Percentiles rank a stretch among this genome's conserved stretches.
Conservation (phyloP, 768 basidiomycete species). For the Tulasnella sp. region DNA sequence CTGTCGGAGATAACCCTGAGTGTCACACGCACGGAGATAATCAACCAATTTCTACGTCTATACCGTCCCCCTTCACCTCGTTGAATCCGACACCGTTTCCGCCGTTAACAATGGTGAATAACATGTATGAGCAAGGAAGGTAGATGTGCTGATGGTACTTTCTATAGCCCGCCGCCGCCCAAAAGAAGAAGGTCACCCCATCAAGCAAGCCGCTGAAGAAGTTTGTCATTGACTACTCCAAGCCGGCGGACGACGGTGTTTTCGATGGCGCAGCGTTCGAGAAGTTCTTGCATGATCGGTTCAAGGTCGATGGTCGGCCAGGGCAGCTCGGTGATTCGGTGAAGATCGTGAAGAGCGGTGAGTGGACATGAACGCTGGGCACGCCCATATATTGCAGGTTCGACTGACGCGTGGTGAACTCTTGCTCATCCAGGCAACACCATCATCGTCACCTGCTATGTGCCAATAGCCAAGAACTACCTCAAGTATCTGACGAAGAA, state of each 20-base stretch:
- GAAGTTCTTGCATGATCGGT: constrained; percentile 89
- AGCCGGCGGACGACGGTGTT: constrained; percentile 55
- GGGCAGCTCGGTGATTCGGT: constrained; percentile 87
- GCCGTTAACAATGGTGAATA: neutral
- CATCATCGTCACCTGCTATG: constrained; percentile 72
- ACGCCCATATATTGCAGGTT: neutral
- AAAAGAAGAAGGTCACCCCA: constrained; percentile 5
- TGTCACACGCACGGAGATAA: constrained; percentile 8
- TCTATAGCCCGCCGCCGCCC: constrained; percentile 11
- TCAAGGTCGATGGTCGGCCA: constrained; percentile 86
- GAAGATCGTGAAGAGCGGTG: constrained; percentile 79
- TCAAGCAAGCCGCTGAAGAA: constrained; percentile 38
- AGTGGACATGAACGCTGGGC: constrained; percentile 20
- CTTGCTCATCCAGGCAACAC: constrained; percentile 43
- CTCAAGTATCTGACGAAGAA: constrained; percentile 99
- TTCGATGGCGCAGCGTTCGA: constrained; percentile 51
- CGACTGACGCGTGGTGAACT: neutral
- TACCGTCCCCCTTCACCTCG: neutral
- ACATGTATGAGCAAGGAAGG: neutral
- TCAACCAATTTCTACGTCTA: constrained; percentile 8
- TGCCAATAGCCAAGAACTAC: constrained; percentile 93
- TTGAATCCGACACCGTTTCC: neutral
- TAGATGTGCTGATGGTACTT: neutral
- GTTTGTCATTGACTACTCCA: constrained; percentile 78
- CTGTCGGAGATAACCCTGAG: neutral